Evolutionary conservation across 805 yeast genomes (phyloP).

Genomic region (Blastobotrys muscicola): DNA sequence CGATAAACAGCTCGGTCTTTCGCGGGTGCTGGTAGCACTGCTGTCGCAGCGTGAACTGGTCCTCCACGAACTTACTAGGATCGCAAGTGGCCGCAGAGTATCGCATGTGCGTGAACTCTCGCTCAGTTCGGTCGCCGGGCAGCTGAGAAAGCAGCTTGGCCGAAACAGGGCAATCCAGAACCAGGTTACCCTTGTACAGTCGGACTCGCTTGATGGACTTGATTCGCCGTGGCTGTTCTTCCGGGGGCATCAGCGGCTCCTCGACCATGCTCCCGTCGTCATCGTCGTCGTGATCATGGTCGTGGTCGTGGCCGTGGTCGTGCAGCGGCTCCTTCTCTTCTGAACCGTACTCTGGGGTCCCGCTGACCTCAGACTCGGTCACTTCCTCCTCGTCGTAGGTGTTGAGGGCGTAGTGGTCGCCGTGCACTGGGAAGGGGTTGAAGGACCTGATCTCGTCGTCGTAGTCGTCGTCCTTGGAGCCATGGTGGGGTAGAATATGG

Average conservation of each 20-base stretch:
- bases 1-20: slow-evolving; percentile 75
- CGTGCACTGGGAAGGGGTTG: slow-evolving; percentile 29
- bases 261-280: slow-evolving; percentile 12
- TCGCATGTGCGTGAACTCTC: slow-evolving; percentile 80
- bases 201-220: slow-evolving; percentile 37
- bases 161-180: slow-evolving; percentile 85
- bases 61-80: slow-evolving; percentile 55
- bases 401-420: slow-evolving; percentile 30
- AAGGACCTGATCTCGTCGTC: slow-evolving; percentile 19
- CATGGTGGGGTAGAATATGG: slow-evolving; percentile 2
- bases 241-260: slow-evolving; percentile 13
- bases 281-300: slow-evolving; percentile 15
- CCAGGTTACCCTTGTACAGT: slow-evolving; percentile 66
- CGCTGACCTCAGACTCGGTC: background rate
- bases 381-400: slow-evolving; percentile 21
- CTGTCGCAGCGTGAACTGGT: slow-evolving; percentile 75
- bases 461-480: slow-evolving; percentile 6
- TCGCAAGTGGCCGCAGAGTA: slow-evolving; percentile 93
- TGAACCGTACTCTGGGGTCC: slow-evolving; percentile 3
- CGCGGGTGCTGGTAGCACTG: slow-evolving; percentile 69
- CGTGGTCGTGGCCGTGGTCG: slow-evolving; percentile 29
- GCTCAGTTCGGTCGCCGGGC: slow-evolving; percentile 34
- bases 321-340: slow-evolving; percentile 2
- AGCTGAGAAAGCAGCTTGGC: slow-evolving; percentile 49
- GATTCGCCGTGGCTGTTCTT: slow-evolving; percentile 24